Conservation (phyloP, 2,329 filamentous ascomycete genomes). For the Anisogramma anomala region DNA sequence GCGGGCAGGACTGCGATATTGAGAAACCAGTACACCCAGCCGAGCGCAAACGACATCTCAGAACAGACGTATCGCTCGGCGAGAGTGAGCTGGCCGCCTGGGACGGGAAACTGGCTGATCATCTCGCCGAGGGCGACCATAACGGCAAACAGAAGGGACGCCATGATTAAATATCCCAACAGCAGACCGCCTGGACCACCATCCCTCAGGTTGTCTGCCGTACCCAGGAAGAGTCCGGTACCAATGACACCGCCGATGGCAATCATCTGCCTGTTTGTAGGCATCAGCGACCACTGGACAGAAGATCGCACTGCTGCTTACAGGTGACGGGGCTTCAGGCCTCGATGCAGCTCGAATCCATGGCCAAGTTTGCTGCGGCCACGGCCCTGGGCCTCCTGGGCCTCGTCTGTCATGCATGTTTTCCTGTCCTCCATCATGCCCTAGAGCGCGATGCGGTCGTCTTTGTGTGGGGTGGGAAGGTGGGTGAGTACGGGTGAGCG, state of each 20-base stretch:
- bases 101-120: constrained; percentile 9
- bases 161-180: constrained; percentile 4
- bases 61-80: constrained; percentile 12
- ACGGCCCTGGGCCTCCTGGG: background rate
- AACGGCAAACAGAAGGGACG: constrained; percentile 17
- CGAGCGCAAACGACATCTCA: constrained; percentile 11
- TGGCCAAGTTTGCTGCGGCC: background rate
- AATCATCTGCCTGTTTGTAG: constrained; percentile 13
- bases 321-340: constrained; percentile 1
- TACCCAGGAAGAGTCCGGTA: constrained; percentile 13
- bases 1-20: constrained; percentile 12
- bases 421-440: background rate
- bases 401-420: background rate
- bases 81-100: constrained; percentile 12
- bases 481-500: too few relatives aligned
- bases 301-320: too few relatives aligned
- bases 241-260: constrained; percentile 12
- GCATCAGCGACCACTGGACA: too few relatives aligned
- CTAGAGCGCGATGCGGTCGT: too few relatives aligned
- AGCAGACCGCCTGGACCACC: constrained; percentile 10
- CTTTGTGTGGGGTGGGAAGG: too few relatives aligned
- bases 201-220: constrained; percentile 5
- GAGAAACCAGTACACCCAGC: constrained; percentile 12
- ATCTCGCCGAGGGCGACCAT: constrained; percentile 11
- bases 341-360: background rate